phyloP scores from a whole-genome alignment of 2,329 filamentous ascomycete genomes.

The Hymenoscyphus occultus region DNA sequence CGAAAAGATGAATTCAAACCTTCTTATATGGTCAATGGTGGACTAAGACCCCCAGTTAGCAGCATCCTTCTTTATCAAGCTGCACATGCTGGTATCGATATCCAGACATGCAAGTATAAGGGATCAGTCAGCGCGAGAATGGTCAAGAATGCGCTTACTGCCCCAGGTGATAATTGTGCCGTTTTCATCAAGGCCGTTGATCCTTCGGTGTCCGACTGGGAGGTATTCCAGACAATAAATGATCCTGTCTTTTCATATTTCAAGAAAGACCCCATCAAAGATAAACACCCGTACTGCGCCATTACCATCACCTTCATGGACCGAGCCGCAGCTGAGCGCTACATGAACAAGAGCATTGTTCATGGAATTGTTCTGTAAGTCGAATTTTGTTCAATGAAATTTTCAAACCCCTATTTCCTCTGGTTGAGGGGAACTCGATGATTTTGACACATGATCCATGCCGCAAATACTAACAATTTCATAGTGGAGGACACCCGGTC shows the following conservation, averaged over 20 bases:
- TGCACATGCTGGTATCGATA: background rate
- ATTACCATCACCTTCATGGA: background rate
- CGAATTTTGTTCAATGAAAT: too few relatives aligned
- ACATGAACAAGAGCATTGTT: background rate
- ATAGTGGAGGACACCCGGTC: background rate
- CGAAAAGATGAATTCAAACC: background rate
- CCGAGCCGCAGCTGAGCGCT: background rate
- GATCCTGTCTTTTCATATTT: background rate
- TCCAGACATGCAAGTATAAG: background rate
- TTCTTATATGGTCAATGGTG: background rate
- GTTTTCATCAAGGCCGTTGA: slow-evolving; percentile 1
- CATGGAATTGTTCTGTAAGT: background rate
- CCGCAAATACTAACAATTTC: too few relatives aligned
- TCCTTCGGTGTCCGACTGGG: background rate
- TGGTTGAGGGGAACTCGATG: too few relatives aligned
- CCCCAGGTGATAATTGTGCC: background rate
- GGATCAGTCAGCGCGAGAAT: background rate
- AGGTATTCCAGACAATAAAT: background rate
- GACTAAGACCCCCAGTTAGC: background rate
- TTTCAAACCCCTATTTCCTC: too few relatives aligned
- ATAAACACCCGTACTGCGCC: background rate
- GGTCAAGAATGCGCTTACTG: background rate
- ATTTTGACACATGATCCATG: too few relatives aligned
- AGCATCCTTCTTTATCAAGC: background rate
- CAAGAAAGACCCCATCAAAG: background rate